Evolutionary conservation across 139 green algal genomes (phyloP).

Genomic region (Spirogloea muscicola): DNA sequence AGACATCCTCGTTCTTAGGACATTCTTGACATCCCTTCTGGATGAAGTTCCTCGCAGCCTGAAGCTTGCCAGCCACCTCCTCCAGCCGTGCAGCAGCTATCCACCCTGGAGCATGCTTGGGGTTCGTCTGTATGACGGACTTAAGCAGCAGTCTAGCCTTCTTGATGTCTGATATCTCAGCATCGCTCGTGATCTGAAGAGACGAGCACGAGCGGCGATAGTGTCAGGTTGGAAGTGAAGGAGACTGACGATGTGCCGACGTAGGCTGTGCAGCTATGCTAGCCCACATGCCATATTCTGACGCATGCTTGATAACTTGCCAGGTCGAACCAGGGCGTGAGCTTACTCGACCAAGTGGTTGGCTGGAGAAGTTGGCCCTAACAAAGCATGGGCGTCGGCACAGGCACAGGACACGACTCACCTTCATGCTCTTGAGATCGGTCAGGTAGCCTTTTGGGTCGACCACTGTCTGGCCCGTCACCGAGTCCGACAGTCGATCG

Average conservation of each 20-base stretch:
- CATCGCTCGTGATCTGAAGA: constrained; percentile 62
- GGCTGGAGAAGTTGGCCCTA: no score
- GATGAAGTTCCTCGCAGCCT: constrained; percentile 61
- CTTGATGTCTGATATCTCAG: constrained; percentile 97
- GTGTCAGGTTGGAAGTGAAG: no score
- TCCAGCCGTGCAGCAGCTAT: constrained; percentile 88
- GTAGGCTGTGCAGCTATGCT: no score
- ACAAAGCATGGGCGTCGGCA: no score
- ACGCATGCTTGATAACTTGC: no score
- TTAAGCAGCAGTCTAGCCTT: constrained; percentile 94
- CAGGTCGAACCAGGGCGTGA: no score
- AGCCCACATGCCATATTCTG: no score
- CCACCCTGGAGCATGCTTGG: constrained; percentile 92
- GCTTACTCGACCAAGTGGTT: no score
- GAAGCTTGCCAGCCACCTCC: constrained; percentile 63
- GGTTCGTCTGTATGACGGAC: constrained; percentile 92
- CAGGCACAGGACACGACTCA: no score
- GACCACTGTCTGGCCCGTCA: constrained; percentile 90
- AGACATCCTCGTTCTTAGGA: constrained; percentile 92
- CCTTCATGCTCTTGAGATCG: constrained; percentile 80
- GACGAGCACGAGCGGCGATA: no score
- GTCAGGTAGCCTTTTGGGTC: constrained; percentile 99
- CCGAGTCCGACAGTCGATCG: constrained; percentile 85
- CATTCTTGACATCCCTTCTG: constrained; percentile 89
- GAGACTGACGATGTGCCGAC: no score